Conservation (phyloP, 2,329 filamentous ascomycete species). For the Pestalotiopsis sp. region DNA sequence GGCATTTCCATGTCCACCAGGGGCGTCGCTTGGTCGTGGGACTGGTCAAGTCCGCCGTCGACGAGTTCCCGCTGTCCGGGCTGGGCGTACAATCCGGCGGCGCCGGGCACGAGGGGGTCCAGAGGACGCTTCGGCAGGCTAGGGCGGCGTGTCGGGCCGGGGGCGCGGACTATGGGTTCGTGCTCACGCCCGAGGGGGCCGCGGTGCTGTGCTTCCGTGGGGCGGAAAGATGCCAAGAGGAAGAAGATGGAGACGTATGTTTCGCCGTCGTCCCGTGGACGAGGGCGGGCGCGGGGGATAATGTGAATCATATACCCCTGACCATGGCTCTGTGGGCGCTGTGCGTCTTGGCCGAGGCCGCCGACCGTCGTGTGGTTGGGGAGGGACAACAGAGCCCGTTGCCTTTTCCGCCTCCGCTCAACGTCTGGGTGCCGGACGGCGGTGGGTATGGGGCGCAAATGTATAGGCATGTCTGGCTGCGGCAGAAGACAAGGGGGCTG, state of each 20-base stretch:
- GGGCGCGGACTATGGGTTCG: background rate
- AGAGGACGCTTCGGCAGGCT: background rate
- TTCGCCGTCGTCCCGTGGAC: background rate
- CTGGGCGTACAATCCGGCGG: background rate
- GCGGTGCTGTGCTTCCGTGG: background rate
- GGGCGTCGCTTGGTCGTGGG: background rate
- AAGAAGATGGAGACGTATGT: background rate
- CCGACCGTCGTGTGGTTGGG: background rate
- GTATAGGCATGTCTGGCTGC: background rate
- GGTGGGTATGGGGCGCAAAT: background rate
- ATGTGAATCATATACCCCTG: background rate
- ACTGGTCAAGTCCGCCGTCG: background rate
- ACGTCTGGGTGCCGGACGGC: background rate
- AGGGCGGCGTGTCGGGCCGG: background rate
- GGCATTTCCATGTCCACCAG: background rate
- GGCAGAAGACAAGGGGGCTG: background rate
- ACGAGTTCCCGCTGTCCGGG: background rate
- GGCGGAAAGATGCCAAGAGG: background rate
- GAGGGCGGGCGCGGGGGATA: background rate
- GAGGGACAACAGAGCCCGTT: background rate
- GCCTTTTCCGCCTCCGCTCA: background rate
- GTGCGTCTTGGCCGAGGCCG: background rate
- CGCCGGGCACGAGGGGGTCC: background rate
- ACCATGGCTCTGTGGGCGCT: conserved; percentile 2
- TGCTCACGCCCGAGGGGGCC: background rate